phyloP scores from a whole-genome alignment of 2,329 filamentous ascomycete genomes.

The Capronia americana region DNA sequence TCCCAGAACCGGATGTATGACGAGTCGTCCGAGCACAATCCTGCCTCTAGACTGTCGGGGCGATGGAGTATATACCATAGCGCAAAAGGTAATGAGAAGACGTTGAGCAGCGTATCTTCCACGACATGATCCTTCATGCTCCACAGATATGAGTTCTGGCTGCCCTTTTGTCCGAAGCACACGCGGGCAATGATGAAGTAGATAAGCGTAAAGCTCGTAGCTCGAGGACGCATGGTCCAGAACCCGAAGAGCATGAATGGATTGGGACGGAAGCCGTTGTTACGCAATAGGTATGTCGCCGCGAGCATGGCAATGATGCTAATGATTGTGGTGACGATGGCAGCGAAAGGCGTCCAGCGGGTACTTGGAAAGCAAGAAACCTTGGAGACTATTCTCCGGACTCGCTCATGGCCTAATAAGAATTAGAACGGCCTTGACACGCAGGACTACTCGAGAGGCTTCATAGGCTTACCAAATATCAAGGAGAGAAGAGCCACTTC shows the following conservation, averaged over 20 bases:
- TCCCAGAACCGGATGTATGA: constrained; percentile 13
- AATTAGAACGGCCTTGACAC: neutral
- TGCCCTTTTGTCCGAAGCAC: constrained; percentile 8
- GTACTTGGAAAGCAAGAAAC: constrained; percentile 5
- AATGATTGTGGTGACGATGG: constrained; percentile 9
- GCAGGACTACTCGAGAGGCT: neutral
- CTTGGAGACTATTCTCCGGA: neutral
- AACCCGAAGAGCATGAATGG: constrained; percentile 16
- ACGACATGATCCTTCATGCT: constrained; percentile 11
- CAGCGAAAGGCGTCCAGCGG: constrained; percentile 14
- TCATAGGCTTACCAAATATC: constrained; percentile 4
- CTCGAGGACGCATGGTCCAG: constrained; percentile 19
- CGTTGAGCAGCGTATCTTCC: constrained; percentile 13
- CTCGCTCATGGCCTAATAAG: constrained; percentile 5
- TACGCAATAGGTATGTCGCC: constrained; percentile 14
- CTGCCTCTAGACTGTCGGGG: constrained; percentile 1
- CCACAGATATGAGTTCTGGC: constrained; percentile 11
- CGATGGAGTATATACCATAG: constrained; percentile 14
- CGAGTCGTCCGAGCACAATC: constrained; percentile 2
- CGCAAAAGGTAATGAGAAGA: constrained; percentile 10
- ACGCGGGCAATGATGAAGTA: constrained; percentile 14
- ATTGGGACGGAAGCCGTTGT: constrained; percentile 12
- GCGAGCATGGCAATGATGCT: constrained; percentile 12
- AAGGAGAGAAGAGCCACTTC: constrained; percentile 13
- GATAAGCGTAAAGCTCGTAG: constrained; percentile 6